Base-by-base conservation (phyloP, 129 eudicot species). In the Ambrosia trifida region DNA sequence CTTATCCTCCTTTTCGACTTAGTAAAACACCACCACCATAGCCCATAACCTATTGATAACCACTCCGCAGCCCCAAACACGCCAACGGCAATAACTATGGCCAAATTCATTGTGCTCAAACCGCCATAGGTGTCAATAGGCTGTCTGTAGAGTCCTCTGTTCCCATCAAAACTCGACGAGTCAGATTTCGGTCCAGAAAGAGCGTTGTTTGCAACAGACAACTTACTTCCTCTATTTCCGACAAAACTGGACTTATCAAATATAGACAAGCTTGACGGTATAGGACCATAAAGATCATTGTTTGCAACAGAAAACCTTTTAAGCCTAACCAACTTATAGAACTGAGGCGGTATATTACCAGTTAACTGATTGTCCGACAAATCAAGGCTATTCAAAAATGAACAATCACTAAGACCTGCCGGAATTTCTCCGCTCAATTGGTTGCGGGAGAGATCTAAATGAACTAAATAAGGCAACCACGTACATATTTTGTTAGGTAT, bases 11-110 rank as follows among this genome's bases (percentile, higher is more conserved):
- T 68, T 70, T 82, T 80, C 0, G 91, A 65, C 70, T 54, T 78
- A 5, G 80, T 64, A 20, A 85, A 80, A 54, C 72, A 88, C 91
- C 89, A 91, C 91, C 91, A 91, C 97, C 95, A 91, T 69, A 84
- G 57, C 31, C 97, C 95, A 41, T 85, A 83, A 53, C 85, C 97
- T 52, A 91, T 67, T 74, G 83, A 70, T 85, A 87, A 75, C 18
- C 95, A 82, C 3, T 81, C 97, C 0, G 88, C 95, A 0, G 95
- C 95, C 8, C 97, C 97, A 73, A 91, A 78, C 67, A 87, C 91
- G 30, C 97, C 95, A 2, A 91, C 97, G 0, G 91, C 95, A 9
- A 91, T 69, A 50, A 88, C 85, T 50, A 91, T 84, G 3, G 82
- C 77, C 63, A 87, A 43, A 85, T 70, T 87, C 83, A 78, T 87